A percentile compares a stretch with the other conserved stretches of the same genome.
Evolutionary conservation across 2,329 filamentous ascomycete species (phyloP).

Genomic region (Aspergillus costaricaensis): DNA sequence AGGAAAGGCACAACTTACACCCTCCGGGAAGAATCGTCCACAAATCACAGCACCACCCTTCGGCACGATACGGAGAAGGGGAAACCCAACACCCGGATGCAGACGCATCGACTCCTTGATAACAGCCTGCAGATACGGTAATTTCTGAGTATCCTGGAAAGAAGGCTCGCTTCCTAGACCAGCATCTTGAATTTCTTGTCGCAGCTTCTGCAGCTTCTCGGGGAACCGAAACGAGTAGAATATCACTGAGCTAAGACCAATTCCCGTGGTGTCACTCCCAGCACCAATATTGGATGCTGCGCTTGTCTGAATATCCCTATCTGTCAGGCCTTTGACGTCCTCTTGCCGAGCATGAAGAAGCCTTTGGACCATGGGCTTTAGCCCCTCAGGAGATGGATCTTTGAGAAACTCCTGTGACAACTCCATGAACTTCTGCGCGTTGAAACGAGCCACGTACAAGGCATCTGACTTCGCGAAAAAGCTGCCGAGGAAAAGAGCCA

Average conservation of each 20-base stretch:
- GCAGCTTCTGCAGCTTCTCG: constrained; percentile 26
- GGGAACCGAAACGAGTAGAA: constrained; percentile 72
- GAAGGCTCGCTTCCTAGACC: constrained; percentile 4
- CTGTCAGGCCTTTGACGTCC: constrained; percentile 31
- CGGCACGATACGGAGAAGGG: constrained; percentile 40
- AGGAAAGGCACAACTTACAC: constrained; percentile 10
- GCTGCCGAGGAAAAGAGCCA: constrained; percentile 75
- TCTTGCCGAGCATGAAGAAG: constrained; percentile 30
- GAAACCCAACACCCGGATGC: constrained; percentile 38
- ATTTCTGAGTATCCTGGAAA: constrained; percentile 16
- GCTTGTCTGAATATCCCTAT: constrained; percentile 32
- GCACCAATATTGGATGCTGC: constrained; percentile 54
- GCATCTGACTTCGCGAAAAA: constrained; percentile 24
- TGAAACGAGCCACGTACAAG: constrained; percentile 27
- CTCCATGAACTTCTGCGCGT: constrained; percentile 25
- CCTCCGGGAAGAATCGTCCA: constrained; percentile 37
- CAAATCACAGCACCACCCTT: constrained; percentile 30
- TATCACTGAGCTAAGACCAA: constrained; percentile 69
- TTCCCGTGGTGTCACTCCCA: constrained; percentile 78
- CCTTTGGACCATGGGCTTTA: constrained; percentile 21
- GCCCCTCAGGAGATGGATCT: constrained; percentile 18
- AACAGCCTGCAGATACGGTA: constrained; percentile 39
- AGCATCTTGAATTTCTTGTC: constrained; percentile 64
- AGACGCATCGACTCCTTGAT: constrained; percentile 43
- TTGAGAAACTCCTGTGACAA: constrained; percentile 14